phyloP scores from a whole-genome alignment of 805 yeast genomes.

The Candida cerambycidarum region DNA sequence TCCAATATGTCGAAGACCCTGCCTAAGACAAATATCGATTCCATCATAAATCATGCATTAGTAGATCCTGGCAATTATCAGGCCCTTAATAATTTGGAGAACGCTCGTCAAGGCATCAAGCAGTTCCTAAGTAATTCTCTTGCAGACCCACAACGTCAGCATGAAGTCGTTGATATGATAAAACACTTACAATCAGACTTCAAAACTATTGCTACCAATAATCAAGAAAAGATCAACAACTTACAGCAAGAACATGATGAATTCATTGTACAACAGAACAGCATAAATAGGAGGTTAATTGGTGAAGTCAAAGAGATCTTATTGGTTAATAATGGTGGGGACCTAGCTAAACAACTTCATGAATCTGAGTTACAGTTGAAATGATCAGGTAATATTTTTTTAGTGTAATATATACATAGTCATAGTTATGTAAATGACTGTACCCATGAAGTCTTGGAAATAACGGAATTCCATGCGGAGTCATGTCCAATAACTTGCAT shows the following conservation, averaged over 20 bases:
- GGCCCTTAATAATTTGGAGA: not conserved
- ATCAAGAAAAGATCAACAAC: not conserved
- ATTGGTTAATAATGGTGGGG: not conserved
- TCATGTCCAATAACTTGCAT: too few species aligned
- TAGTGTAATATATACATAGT: too few species aligned
- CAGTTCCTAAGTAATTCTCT: not conserved
- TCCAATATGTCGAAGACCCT: not conserved
- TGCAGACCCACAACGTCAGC: not conserved
- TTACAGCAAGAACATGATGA: not conserved
- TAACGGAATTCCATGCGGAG: not conserved
- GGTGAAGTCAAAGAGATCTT: not conserved
- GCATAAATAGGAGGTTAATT: conserved; percentile 1
- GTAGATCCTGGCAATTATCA: not conserved
- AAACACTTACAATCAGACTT: not conserved
- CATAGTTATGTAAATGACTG: too few species aligned
- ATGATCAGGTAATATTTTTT: too few species aligned
- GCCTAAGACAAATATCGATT: conserved; percentile 2
- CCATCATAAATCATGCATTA: not conserved
- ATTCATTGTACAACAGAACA: not conserved
- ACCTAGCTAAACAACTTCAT: not conserved
- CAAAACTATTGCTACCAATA: not conserved
- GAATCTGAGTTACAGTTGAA: too few species aligned
- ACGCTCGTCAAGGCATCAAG: not conserved
- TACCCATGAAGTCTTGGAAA: too few species aligned
- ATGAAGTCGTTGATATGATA: conserved; percentile 3